Evolutionary conservation across 2,329 filamentous ascomycete species (phyloP).

Genomic region (Cercospora janseana): DNA sequence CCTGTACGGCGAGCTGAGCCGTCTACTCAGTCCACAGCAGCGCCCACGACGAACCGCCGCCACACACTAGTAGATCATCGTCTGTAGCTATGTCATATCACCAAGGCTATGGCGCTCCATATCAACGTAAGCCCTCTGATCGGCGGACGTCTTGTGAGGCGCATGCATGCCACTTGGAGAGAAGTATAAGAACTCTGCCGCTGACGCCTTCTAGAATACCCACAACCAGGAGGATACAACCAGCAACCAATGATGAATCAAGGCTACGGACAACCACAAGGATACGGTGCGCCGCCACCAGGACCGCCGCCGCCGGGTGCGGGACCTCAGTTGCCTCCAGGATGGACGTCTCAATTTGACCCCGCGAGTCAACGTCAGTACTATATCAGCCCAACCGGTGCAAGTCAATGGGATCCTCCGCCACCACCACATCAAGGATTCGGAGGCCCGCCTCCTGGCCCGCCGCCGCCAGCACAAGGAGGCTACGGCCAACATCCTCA

Average conservation of each 20-base stretch:
- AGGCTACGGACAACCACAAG: slow-evolving; percentile 20
- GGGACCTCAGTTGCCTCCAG: slow-evolving; percentile 17
- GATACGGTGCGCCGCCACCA: slow-evolving; percentile 22
- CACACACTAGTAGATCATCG: slow-evolving; percentile 3
- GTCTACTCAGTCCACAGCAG: too few species aligned
- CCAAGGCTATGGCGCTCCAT: slow-evolving; percentile 18
- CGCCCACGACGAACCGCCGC: too few species aligned
- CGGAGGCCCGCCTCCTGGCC: slow-evolving; percentile 26
- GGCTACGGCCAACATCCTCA: slow-evolving; percentile 16
- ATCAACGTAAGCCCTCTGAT: slow-evolving; percentile 22
- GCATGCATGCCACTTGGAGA: slow-evolving; percentile 10
- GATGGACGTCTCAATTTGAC: slow-evolving; percentile 21
- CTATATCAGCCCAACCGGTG: slow-evolving; percentile 18
- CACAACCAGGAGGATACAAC: slow-evolving; percentile 21
- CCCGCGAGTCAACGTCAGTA: slow-evolving; percentile 16
- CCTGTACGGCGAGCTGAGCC: not conserved
- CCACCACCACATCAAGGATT: slow-evolving; percentile 23
- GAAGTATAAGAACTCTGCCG: slow-evolving; percentile 10
- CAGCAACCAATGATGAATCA: slow-evolving; percentile 20
- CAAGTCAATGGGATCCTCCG: slow-evolving; percentile 20
- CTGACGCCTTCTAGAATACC: slow-evolving; percentile 22
- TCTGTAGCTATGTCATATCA: slow-evolving; percentile 17
- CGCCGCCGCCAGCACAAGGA: slow-evolving; percentile 27
- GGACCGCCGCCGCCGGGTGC: slow-evolving; percentile 18
- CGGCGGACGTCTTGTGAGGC: slow-evolving; percentile 2